These are phyloP conservation scores for Syzygium jambos DNA, from an alignment of 345 rosid genomes.

Conservation along the genomic window DNA sequence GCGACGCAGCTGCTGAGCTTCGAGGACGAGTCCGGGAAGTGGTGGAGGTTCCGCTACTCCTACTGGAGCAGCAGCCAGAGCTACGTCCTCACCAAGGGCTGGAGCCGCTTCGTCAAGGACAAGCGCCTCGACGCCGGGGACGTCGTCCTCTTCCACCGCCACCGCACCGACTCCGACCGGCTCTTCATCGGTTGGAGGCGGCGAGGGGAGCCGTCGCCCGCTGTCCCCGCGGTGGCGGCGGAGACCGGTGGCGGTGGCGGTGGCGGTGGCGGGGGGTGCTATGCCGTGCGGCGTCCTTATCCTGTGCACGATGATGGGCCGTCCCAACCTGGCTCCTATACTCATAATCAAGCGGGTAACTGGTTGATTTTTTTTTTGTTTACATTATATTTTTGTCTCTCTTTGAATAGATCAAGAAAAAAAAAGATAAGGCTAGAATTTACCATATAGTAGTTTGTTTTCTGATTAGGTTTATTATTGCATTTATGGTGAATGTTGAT, in stretches of 20 bases:
- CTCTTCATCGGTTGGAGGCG: conserved; percentile 77
- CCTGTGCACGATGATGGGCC: conserved; percentile 1
- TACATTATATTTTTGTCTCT: not conserved
- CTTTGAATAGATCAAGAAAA: not conserved
- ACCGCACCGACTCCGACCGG: conserved; percentile 37
- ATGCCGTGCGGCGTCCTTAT: not conserved
- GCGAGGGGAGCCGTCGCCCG: not conserved
- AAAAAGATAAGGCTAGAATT: not conserved
- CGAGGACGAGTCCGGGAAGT: conserved; percentile 83
- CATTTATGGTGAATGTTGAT: not conserved
- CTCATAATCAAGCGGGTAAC: not conserved
- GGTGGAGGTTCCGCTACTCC: conserved; percentile 80
- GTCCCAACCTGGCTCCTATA: not conserved
- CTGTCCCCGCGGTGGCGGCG: not conserved
- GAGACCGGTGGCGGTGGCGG: conserved; percentile 2
- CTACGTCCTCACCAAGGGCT: conserved; percentile 85
- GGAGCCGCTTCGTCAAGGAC: conserved; percentile 88
- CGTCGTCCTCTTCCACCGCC: conserved; percentile 53
- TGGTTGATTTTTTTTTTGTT: not conserved
- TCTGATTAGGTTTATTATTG: not conserved
- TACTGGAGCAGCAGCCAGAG: conserved; percentile 90
- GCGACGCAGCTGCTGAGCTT: conserved; percentile 35
- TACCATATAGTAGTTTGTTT: not conserved
- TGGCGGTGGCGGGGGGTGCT: conserved; percentile 1
- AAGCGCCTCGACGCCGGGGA: conserved; percentile 83